Evolutionary conservation across 306 rosid genomes (phyloP), one percentile per base, ranked within the genome.

Genomic region (Vicia sativa): DNA sequence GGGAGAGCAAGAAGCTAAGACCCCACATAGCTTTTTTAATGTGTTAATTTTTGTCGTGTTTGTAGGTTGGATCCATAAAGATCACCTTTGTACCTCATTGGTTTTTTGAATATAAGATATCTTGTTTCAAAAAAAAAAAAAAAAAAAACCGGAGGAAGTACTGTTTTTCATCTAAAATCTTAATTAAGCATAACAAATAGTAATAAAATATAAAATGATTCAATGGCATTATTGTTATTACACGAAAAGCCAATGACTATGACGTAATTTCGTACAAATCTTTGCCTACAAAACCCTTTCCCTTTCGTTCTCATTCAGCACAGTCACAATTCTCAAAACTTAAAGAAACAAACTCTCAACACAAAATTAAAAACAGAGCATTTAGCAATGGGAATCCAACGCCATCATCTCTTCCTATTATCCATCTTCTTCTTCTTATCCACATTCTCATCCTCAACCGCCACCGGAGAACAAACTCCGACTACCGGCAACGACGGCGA

Each of bases 211-310:
- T 44, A 4, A 14, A 16, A 16, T 16, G 26, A 49, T 49, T 26
- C 0, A 29, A 25, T 70, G 79, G 82, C 72, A 53, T 43, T 18
- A 0, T 43, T 2, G 80, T 59, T 28, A 81, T 74, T 77, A 14
- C 0, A 2, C 0, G 0, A 12, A 29, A 70, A 35, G 0, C 4
- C 0, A 0, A 0, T 0, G 23, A 55, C 0, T 35, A 44, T 1
- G 3, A 11, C 26, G 82, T 81, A 74, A 81, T 41, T 68, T 23
- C 9, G 3, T 0, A 0, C 2, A 37, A 26, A 9, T 16, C 11
- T 8, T 8, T 26, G 75, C 61, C 82, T 81, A 81, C 78, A 77
- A 59, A 81, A 81, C 49, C 9, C 77, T 6, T 68, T 3, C 15
- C 9, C 39, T 43, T 59, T 9, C 25, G 13, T 21, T 41, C 59